phyloP scores from a whole-genome alignment of 2,329 filamentous ascomycete genomes.

The Ceratocystis diversiconidia region DNA sequence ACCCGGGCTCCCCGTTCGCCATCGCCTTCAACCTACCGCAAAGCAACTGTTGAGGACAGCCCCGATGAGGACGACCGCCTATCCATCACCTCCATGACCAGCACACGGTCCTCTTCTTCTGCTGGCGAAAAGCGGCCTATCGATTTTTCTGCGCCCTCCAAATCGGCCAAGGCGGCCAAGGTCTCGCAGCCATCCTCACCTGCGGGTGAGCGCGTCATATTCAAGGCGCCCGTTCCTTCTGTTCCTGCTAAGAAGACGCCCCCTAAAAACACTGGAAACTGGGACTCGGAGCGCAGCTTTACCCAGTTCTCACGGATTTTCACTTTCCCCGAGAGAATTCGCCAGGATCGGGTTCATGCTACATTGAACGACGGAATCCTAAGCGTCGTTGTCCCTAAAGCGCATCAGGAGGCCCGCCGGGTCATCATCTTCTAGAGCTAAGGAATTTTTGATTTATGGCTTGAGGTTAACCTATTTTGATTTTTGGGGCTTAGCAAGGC shows the following conservation, averaged over 20 bases:
- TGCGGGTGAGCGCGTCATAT: slow-evolving; percentile 10
- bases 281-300: slow-evolving; percentile 39
- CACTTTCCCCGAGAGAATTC: slow-evolving; percentile 49
- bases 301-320: slow-evolving; percentile 56
- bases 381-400: slow-evolving; percentile 49
- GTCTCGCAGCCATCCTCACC: neutral
- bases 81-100: slow-evolving; percentile 9
- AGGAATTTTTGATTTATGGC: neutral
- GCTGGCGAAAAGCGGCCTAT: slow-evolving; percentile 15
- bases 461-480: neutral
- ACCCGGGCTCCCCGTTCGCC: slow-evolving; percentile 22
- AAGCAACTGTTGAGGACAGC: slow-evolving; percentile 54
- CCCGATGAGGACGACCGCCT: slow-evolving; percentile 22
- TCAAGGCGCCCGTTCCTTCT: neutral
- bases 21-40: slow-evolving; percentile 28
- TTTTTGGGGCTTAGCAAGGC: neutral
- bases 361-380: slow-evolving; percentile 52
- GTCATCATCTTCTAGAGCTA: slow-evolving; percentile 19
- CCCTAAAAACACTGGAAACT: slow-evolving; percentile 9
- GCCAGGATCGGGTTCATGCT: slow-evolving; percentile 47
- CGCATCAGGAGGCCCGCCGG: slow-evolving; percentile 10
- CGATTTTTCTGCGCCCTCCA: neutral
- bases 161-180: neutral
- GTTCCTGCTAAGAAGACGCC: neutral
- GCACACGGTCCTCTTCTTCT: slow-evolving; percentile 10